Percentiles rank a stretch among this genome's conserved stretches.
Evolutionary conservation across 306 rosid species (phyloP).

Genomic region (Cucurbita argyrosperma): DNA sequence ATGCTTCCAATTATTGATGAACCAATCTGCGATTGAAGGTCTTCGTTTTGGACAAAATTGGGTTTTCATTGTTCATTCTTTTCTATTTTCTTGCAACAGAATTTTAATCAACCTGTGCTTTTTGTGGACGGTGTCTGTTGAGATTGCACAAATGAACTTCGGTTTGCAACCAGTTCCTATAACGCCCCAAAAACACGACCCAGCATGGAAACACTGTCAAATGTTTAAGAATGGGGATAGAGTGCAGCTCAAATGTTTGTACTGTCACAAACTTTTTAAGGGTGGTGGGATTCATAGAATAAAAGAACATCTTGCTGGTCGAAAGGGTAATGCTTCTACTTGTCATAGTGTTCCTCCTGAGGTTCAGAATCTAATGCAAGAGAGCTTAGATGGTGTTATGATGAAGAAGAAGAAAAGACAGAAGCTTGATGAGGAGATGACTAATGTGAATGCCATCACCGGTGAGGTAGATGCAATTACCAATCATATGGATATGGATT

Average conservation of each 20-base stretch:
- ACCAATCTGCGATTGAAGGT: background rate
- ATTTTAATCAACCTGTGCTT: background rate
- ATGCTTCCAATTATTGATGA: background rate
- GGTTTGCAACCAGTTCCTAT: conserved; percentile 49
- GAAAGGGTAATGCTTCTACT: conserved; percentile 79
- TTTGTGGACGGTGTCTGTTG: background rate
- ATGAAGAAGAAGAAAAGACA: conserved; percentile 74
- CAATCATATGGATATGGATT: conserved; percentile 31
- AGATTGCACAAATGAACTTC: conserved; percentile 32
- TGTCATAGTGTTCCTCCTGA: conserved; percentile 61
- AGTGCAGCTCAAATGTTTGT: conserved; percentile 64
- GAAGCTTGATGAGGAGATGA: conserved; percentile 65
- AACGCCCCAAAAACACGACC: conserved; percentile 84
- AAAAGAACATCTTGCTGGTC: conserved; percentile 89
- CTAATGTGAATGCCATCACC: conserved; percentile 30
- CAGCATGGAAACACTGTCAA: conserved; percentile 87
- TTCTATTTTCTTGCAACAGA: background rate
- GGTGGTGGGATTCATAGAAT: conserved; percentile 99
- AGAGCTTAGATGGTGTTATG: conserved; percentile 72
- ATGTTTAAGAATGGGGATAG: conserved; percentile 82
- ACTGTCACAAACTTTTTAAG: conserved; percentile 72
- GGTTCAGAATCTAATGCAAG: conserved; percentile 56
- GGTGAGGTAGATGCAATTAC: conserved; percentile 19
- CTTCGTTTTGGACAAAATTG: background rate
- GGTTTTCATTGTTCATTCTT: background rate